Conservation (phyloP, 371 early-diverging fungal species). For the Basidiobolus meristosporus region DNA sequence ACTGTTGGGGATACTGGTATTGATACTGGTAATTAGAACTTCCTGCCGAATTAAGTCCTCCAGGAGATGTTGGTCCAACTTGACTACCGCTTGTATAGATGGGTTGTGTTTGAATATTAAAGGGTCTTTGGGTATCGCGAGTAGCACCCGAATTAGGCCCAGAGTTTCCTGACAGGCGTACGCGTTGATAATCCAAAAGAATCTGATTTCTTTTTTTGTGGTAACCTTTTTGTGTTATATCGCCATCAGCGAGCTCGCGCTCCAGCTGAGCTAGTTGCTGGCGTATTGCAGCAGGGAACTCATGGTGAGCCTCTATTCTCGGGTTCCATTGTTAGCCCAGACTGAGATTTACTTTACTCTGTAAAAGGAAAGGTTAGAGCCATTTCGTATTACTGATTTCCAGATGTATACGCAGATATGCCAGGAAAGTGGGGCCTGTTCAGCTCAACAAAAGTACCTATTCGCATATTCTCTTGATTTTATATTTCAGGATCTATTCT, state of each 20-base stretch:
- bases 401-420: no score
- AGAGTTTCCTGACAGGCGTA: constrained; percentile 1
- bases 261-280: neutral
- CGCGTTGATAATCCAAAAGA: constrained; percentile 6
- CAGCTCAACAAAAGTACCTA: no score
- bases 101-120: neutral
- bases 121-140: neutral
- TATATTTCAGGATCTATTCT: no score
- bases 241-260: constrained; percentile 35
- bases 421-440: no score
- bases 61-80: constrained; percentile 4
- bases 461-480: no score
- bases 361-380: no score
- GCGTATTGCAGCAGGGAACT: neutral
- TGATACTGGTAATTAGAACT: neutral
- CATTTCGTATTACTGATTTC: no score
- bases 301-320: no score
- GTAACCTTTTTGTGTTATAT: constrained; percentile 48
- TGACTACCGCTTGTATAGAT: constrained; percentile 6
- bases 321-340: no score
- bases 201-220: constrained; percentile 30
- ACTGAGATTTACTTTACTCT: no score
- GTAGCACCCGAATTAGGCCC: neutral
- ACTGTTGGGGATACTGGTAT: no score
- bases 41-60: neutral